phyloP scores from a whole-genome alignment of 73 alveolate genomes.

The Blepharisma japonicum region DNA sequence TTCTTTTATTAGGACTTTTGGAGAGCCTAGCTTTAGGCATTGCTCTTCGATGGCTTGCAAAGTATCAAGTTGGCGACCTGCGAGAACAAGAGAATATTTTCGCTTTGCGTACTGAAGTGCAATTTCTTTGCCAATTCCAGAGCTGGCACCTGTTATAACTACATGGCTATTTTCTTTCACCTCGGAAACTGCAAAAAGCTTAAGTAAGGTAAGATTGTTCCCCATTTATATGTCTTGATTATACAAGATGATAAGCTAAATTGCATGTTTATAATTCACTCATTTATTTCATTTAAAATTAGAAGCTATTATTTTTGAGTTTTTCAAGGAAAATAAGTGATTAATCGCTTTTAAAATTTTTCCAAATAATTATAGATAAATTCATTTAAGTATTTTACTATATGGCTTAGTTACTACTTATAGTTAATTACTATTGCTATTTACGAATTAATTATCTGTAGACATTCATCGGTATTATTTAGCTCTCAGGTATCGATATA shows the following conservation, averaged over 20 bases:
- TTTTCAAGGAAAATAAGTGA: neutral
- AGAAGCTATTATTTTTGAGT: neutral
- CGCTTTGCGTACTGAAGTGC: conserved; percentile 66
- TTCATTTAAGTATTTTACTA: neutral
- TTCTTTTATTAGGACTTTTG: neutral
- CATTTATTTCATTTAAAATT: neutral
- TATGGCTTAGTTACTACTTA: too few species aligned
- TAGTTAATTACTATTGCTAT: too few species aligned
- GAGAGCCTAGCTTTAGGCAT: neutral
- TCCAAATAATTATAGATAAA: neutral
- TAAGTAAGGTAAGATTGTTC: conserved; percentile 16
- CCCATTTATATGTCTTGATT: conserved; percentile 13
- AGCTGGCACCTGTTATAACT: conserved; percentile 75
- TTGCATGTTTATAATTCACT: neutral
- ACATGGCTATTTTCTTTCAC: conserved; percentile 25
- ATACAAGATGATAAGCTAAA: neutral
- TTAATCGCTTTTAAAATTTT: neutral
- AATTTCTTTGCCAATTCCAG: conserved; percentile 77
- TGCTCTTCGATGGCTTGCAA: neutral
- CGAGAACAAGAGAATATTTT: conserved; percentile 30
- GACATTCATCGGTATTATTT: too few species aligned
- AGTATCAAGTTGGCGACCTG: conserved; percentile 14
- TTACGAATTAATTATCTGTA: too few species aligned
- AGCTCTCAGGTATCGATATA: too few species aligned
- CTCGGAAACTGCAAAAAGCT: conserved; percentile 17